Conservation (phyloP, 768 basidiomycete species). For the Hemileccinum impolitum region DNA sequence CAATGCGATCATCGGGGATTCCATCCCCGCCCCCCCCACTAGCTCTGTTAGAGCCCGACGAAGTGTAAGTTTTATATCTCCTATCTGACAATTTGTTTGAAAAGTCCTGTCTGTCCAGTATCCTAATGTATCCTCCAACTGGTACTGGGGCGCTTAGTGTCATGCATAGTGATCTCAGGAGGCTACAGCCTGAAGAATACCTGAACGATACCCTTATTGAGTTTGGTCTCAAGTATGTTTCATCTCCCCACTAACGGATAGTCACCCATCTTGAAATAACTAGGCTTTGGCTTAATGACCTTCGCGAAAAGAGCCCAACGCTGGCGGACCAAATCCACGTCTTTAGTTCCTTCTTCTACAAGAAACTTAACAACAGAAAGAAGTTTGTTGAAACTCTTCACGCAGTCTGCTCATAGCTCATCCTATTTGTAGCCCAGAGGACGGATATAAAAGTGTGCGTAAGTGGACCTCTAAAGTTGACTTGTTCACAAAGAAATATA, state of each 20-base stretch:
- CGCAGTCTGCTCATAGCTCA: constrained; percentile 6
- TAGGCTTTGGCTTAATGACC: constrained; percentile 68
- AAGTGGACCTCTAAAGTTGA: constrained; percentile 94
- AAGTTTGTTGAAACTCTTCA: constrained; percentile 38
- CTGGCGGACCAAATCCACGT: constrained; percentile 77
- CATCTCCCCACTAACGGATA: not conserved
- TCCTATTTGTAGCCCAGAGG: constrained; percentile 39
- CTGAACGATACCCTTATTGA: constrained; percentile 97
- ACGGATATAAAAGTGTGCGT: constrained; percentile 78
- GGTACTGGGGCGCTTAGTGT: constrained; percentile 76
- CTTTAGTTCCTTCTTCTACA: constrained; percentile 98
- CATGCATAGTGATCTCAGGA: constrained; percentile 70
- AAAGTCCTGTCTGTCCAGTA: constrained; percentile 38
- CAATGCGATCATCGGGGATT: constrained; percentile 14
- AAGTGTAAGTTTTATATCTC: constrained; percentile 47
- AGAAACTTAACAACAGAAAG: constrained; percentile 71
- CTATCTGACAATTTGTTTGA: not conserved
- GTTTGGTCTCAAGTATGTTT: constrained; percentile 84
- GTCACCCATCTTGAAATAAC: constrained; percentile 2
- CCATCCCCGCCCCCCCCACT: constrained; percentile 30
- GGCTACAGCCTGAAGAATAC: constrained; percentile 77
- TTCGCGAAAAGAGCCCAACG: constrained; percentile 52
- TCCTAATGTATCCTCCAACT: constrained; percentile 70
- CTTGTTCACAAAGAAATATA: constrained; percentile 86
- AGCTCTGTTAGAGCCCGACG: constrained; percentile 48